Evolutionary conservation across 192 early-diverging fungal species (phyloP), one percentile per base, ranked within the genome.

Genomic region (Coemansia sp.): DNA sequence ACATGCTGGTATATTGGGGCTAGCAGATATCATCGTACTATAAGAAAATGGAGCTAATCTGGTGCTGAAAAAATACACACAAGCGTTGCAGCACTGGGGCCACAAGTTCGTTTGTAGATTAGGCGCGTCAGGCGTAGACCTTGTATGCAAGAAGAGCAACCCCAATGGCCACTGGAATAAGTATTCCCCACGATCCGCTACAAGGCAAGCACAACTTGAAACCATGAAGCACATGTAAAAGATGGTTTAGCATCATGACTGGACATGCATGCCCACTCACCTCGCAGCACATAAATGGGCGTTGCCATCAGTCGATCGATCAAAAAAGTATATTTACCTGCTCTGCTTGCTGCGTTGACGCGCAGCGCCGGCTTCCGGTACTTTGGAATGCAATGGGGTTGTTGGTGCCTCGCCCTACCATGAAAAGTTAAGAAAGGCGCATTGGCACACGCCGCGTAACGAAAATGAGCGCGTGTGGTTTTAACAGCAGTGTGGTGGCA

Each of bases 131-230:
- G 8, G 60, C 68, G 35, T 79, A 74, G 46, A 63, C 21, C 72
- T 84, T 82, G 68, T 82, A 84, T 9, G 76, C 77, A 17, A 81
- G 47, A 53, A 79, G 71, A 14, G 68, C 80, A 18, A 66, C 71
- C 30, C 74, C 61, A 34, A 78, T 60, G 25, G 74, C 75, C 22
- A 85, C 41, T 41, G 83, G 83, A 17, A 83, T 58, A 36, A 82
- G 58, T 23, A 77, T 50, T 19, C 77, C 79, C 45, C 81, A 65
- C 49, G 77, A 58, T 47, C 69, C 76, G 54, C 72, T 76, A 76
- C 52, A 67, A 5, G n/a, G n/a, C n/a, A n/a, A n/a, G n/a, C n/a
- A n/a, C 23, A 43, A 19, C 2, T 25, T 23, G 25, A 14, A 5
- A 23, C 41, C 43, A n/a, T 18, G 11, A 31, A 33, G 11, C 18